Percentiles rank a stretch among this genome's conserved stretches.
Evolutionary conservation across 2,329 filamentous ascomycete genomes (phyloP).

Genomic region (Fusarium penzigii): DNA sequence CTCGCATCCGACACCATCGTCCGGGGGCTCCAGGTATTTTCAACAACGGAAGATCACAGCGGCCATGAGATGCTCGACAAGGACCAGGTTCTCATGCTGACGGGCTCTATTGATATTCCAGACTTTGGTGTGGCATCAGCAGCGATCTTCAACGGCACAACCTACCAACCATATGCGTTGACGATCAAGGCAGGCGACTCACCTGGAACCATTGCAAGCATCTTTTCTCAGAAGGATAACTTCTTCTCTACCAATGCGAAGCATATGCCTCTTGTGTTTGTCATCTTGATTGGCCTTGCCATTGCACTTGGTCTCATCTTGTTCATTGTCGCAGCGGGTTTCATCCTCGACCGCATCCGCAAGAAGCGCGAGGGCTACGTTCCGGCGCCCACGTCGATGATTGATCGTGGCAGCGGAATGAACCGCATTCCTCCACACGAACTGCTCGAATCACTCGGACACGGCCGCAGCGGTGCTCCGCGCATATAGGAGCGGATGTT

Average conservation of each 20-base stretch:
- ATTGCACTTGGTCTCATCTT: slow-evolving; percentile 78
- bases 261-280: slow-evolving; percentile 70
- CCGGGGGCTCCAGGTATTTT: slow-evolving; percentile 79
- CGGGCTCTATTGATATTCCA: slow-evolving; percentile 77
- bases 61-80: slow-evolving; percentile 63
- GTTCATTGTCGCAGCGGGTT: slow-evolving; percentile 72
- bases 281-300: slow-evolving; percentile 79
- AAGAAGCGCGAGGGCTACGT: slow-evolving; percentile 79
- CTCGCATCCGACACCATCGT: slow-evolving; percentile 70
- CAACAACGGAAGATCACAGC: slow-evolving; percentile 67
- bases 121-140: slow-evolving; percentile 81
- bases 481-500: slow-evolving; percentile 43
- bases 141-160: slow-evolving; percentile 82
- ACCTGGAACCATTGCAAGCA: slow-evolving; percentile 72
- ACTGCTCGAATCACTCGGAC: slow-evolving; percentile 55
- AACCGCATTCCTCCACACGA: slow-evolving; percentile 62
- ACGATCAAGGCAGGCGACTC: slow-evolving; percentile 66
- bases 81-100: slow-evolving; percentile 75
- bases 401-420: slow-evolving; percentile 60
- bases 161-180: slow-evolving; percentile 76
- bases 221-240: slow-evolving; percentile 81
- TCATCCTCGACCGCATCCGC: slow-evolving; percentile 73
- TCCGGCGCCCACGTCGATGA: slow-evolving; percentile 70
- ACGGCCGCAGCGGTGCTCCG: slow-evolving; percentile 50
- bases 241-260: slow-evolving; percentile 65